Evolutionary conservation across 2,329 filamentous ascomycete species (phyloP), one percentile per base, ranked within the genome.

Genomic region (Colletotrichum karsti): DNA sequence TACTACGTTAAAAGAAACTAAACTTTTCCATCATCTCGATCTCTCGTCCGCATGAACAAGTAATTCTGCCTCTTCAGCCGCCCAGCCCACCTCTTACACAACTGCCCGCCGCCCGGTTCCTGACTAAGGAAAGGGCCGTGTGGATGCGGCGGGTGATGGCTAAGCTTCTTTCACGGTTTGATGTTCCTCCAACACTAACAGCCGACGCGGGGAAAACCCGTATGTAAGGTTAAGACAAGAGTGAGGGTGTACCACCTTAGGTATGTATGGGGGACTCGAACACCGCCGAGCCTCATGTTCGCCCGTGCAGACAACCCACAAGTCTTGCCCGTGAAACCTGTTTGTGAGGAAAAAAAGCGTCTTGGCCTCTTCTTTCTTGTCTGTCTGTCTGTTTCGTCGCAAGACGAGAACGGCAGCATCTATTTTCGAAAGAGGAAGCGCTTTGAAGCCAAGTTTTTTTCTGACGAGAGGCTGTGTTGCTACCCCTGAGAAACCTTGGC

Each of bases 221-320:
- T 26, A n/a, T 8, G 18, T 24, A 18, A 26, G 10, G n/a, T n/a
- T n/a, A n/a, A n/a, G n/a, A n/a, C 18, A 18, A 24, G 33, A 15
- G 20, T 55, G 33, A 35, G 33, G n/a, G n/a, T n/a, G n/a, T n/a
- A n/a, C n/a, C n/a, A n/a, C n/a, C n/a, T n/a, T n/a, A n/a, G n/a
- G n/a, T n/a, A 41, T 22, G 15, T 46, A 46, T 46, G 18, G 42
- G 18, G 20, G 28, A 50, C 24, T 13, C 20, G n/a, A 9, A 4
- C 13, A 5, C 46, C n/a, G 63, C 63, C 56, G 56, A 66, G 56
- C 48, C 30, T 48, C 56, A 44, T n/a, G 63, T 66, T 66, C 63
- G 48, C 30, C 37, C 39, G 18, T n/a, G 24, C 26, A n/a, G 12
- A 24, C 26, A 26, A 4, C 6, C 28, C 33, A 26, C 20, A 7